Conservation (phyloP, 2,329 filamentous ascomycete genomes). For the Dothidotthia symphoricarpi region DNA sequence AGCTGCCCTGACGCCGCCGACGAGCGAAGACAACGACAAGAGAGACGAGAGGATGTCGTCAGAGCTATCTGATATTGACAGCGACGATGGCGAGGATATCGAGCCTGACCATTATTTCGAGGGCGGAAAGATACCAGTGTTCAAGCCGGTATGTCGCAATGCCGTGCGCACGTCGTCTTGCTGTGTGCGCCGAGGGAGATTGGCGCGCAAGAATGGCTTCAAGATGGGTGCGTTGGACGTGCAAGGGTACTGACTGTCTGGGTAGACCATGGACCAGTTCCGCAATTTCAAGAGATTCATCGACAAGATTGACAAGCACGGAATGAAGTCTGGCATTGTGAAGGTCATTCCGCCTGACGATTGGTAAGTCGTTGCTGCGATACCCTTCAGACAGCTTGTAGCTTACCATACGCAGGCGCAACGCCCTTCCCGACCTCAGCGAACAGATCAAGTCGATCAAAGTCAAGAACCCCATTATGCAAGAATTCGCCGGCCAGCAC, state of each 20-base stretch:
- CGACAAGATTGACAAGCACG: constrained; percentile 85
- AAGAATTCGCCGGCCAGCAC: constrained; percentile 94
- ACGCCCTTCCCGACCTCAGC: constrained; percentile 72
- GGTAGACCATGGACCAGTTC: constrained; percentile 84
- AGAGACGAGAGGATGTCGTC: constrained; percentile 46
- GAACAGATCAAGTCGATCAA: constrained; percentile 87
- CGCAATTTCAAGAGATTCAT: constrained; percentile 90
- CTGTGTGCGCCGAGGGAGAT: constrained; percentile 2
- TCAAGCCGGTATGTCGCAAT: constrained; percentile 68
- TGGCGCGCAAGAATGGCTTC: constrained; percentile 7
- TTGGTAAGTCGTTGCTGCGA: constrained; percentile 63
- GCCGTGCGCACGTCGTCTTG: constrained; percentile 3
- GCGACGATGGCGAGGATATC: constrained; percentile 63
- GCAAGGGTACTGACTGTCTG: constrained; percentile 16
- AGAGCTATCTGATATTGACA: constrained; percentile 50
- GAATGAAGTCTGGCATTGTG: constrained; percentile 96
- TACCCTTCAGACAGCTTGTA: constrained; percentile 1
- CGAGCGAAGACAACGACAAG: constrained; percentile 53
- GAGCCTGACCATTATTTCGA: constrained; percentile 86
- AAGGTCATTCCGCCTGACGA: constrained; percentile 92
- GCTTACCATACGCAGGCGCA: constrained; percentile 50
- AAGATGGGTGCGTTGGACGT: no score
- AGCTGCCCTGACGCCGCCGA: constrained; percentile 51
- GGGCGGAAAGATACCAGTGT: constrained; percentile 80
- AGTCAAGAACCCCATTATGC: constrained; percentile 95